A percentile compares a stretch with the other conserved stretches of the same genome.
These are phyloP conservation scores for Selenicereus undatus DNA, from an alignment of 148 eudicot species.

Conservation along the genomic window DNA sequence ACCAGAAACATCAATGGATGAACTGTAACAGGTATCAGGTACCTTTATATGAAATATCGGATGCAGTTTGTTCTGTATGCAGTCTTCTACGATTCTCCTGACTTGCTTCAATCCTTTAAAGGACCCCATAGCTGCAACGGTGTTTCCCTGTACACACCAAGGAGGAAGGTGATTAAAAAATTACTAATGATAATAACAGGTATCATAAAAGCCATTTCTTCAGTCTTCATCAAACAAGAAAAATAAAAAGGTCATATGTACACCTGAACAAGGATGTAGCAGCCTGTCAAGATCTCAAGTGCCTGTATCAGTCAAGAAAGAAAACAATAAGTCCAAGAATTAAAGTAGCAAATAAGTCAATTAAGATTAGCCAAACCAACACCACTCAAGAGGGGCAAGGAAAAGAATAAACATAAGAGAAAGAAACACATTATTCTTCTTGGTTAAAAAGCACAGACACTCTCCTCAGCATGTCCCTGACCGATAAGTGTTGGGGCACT, in stretches of 20 bases:
- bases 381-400: too few relatives aligned
- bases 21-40: not conserved
- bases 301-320: slow-evolving; percentile 53
- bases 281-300: slow-evolving; percentile 91
- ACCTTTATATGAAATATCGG: slow-evolving; percentile 84
- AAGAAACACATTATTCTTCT: not conserved
- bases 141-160: slow-evolving; percentile 60
- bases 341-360: not conserved
- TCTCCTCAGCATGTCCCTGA: not conserved
- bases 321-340: not conserved
- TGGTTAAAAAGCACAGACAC: not conserved
- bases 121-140: slow-evolving; percentile 96
- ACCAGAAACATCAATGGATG: not conserved
- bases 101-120: slow-evolving; percentile 92
- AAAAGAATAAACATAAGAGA: not conserved
- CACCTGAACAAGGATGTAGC: slow-evolving; percentile 98
- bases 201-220: not conserved
- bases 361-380: not conserved
- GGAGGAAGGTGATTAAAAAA: not conserved
- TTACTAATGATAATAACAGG: not conserved
- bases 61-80: slow-evolving; percentile 86
- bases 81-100: slow-evolving; percentile 83
- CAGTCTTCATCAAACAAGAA: not conserved
- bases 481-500: not conserved
- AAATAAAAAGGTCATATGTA: slow-evolving; percentile 8